Evolutionary conservation across 257 asterid genomes (phyloP).

Genomic region (Linderniella brevidens): DNA sequence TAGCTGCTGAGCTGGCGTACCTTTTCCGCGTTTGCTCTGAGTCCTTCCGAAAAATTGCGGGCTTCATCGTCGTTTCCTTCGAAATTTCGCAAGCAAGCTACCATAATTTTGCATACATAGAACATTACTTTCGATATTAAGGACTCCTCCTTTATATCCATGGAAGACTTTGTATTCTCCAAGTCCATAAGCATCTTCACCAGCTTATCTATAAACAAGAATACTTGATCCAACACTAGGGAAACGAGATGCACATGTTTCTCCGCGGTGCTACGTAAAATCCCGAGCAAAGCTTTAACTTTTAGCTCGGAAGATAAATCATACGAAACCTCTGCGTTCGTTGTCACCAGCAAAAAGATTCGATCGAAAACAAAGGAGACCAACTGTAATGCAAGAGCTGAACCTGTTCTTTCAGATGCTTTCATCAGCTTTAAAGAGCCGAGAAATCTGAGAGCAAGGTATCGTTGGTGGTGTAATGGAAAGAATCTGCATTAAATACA

Average conservation of each 20-base stretch:
- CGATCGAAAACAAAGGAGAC: slow-evolving; percentile 31
- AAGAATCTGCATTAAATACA: slow-evolving; percentile 33
- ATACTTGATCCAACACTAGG: slow-evolving; percentile 34
- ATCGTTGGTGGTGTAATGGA: slow-evolving; percentile 18
- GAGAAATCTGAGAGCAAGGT: slow-evolving; percentile 33
- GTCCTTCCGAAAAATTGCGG: slow-evolving; percentile 17
- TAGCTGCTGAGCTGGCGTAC: slow-evolving; percentile 18
- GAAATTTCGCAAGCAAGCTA: slow-evolving; percentile 34
- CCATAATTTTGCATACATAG: slow-evolving; percentile 27
- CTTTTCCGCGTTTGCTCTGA: slow-evolving; percentile 39
- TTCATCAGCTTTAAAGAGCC: slow-evolving; percentile 11
- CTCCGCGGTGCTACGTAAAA: slow-evolving; percentile 33
- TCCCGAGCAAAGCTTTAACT: slow-evolving; percentile 37
- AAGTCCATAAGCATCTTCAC: slow-evolving; percentile 16
- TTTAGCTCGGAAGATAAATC: slow-evolving; percentile 27
- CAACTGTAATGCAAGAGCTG: slow-evolving; percentile 25
- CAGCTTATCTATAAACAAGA: slow-evolving; percentile 27
- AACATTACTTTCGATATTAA: slow-evolving; percentile 26
- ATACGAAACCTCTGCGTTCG: slow-evolving; percentile 14
- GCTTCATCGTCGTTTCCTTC: slow-evolving; percentile 21
- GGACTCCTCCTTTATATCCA: slow-evolving; percentile 13
- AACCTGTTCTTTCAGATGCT: slow-evolving; percentile 23
- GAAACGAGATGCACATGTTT: slow-evolving; percentile 25
- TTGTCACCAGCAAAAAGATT: slow-evolving; percentile 23
- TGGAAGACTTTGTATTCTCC: slow-evolving; percentile 14